Percentiles rank a stretch among this genome's conserved stretches.
phyloP scores from a whole-genome alignment of 2,329 filamentous ascomycete genomes.

The Arachnopeziza araneosa region DNA sequence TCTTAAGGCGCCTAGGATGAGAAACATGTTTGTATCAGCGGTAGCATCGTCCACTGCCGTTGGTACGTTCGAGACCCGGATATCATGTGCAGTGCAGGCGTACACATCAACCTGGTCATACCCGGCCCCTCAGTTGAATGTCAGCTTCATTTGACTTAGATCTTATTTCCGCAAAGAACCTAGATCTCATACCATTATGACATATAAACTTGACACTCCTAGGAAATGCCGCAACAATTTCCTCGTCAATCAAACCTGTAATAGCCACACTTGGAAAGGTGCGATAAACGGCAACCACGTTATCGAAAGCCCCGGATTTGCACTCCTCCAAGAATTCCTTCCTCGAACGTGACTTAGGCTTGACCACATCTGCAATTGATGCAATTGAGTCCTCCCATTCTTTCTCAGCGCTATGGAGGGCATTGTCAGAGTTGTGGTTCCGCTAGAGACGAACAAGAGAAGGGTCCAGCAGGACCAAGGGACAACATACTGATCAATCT shows the following conservation, averaged over 20 bases:
- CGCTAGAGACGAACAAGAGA: not conserved
- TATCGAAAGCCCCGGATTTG: constrained; percentile 58
- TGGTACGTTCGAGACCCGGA: constrained; percentile 77
- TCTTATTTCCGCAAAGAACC: not conserved
- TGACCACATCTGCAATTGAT: constrained; percentile 58
- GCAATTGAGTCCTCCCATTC: constrained; percentile 55
- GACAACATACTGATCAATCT: constrained; percentile 54
- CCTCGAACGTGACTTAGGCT: constrained; percentile 55
- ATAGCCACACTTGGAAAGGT: constrained; percentile 60
- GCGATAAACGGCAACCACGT: constrained; percentile 60
- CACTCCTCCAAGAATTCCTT: constrained; percentile 65
- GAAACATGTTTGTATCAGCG: constrained; percentile 73
- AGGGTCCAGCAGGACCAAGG: constrained; percentile 19
- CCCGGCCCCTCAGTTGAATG: constrained; percentile 55
- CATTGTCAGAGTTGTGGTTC: constrained; percentile 1
- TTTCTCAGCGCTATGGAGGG: constrained; percentile 50
- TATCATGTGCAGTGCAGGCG: constrained; percentile 60
- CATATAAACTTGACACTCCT: constrained; percentile 51
- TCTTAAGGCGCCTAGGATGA: constrained; percentile 74
- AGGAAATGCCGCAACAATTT: constrained; percentile 57
- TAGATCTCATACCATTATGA: constrained; percentile 47
- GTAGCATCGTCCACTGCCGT: constrained; percentile 77
- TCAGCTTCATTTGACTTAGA: not conserved
- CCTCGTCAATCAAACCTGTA: constrained; percentile 66
- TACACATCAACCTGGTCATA: constrained; percentile 77